Evolutionary conservation across 768 basidiomycete genomes (phyloP), one percentile per base, ranked within the genome.

Genomic region (Cystofilobasidium macerans): DNA sequence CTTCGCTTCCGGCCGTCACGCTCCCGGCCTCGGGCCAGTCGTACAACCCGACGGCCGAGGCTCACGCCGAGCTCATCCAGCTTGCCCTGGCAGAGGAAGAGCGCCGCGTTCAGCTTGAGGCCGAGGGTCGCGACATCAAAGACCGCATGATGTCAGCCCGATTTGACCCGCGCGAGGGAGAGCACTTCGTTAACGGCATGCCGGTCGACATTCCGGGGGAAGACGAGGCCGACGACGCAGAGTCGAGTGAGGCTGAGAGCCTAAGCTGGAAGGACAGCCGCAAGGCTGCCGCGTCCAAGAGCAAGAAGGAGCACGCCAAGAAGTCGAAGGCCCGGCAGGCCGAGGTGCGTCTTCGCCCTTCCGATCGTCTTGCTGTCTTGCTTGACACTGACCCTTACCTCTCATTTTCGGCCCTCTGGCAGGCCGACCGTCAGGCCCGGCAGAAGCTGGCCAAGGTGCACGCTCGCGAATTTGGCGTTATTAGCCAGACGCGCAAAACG

Each of bases 21-120:
- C 53, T 84, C 3, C 92, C 92, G 0, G 88, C 88, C 70, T 83
- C 83, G 36, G 92, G 92, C 24, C 82, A 86, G 3, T 92, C 89
- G 22, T 97, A 97, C 74, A 95, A 95, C 73, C 92, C 92, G 0
- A 83, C 84, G 0, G 83, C 81, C 0, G 79, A 82, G 4, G 83
- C 85, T 0, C 88, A 94, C 70, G 81, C 83, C 58, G 83, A 83
- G 57, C 82, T 94, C 6, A 73, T 97, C 26, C 77, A 81, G 16
- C 76, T 81, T 59, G 92, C 90, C 0, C 81, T 84, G 60, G 81
- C 83, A 67, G 74, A 80, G 18, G 92, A 92, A 75, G 81, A 81
- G 71, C 80, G 80, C 56, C 80, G 81, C 48, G 72, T 84, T 45
- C 78, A 77, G 30, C 81, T 84, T 64, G 81, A 79, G 1, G 82